These are phyloP conservation scores for Paraphaeosphaeria sporulosa DNA, from an alignment of 2,329 filamentous ascomycete genomes.

Conservation along the genomic window DNA sequence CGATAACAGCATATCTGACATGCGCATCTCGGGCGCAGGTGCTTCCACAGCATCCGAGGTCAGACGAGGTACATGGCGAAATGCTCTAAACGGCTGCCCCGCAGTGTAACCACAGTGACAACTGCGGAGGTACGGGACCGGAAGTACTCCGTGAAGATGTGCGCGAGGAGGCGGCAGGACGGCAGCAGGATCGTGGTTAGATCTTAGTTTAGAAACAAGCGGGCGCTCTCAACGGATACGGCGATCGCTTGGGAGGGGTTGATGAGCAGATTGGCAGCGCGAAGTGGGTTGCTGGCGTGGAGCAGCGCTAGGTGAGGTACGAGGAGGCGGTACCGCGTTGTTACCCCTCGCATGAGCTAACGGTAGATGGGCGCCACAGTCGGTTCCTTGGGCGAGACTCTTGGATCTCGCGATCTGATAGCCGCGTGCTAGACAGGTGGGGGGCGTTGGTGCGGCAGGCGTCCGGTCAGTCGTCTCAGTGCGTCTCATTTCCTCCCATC, in stretches of 20 bases:
- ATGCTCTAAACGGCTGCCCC: not conserved
- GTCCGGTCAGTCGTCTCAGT: not conserved
- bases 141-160: not conserved
- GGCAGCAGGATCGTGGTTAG: not conserved
- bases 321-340: not conserved
- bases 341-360: not conserved
- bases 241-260: not conserved
- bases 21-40: not conserved
- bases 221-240: constrained; percentile 1
- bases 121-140: not conserved
- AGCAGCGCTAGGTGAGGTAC: constrained; percentile 1
- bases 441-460: no score
- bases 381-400: not conserved
- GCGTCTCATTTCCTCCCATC: not conserved
- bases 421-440: no score
- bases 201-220: not conserved
- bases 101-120: constrained; percentile 4
- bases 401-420: no score
- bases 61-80: not conserved
- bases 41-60: not conserved
- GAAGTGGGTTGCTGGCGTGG: not conserved
- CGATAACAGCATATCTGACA: not conserved
- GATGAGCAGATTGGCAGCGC: not conserved
- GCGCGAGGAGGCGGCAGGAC: no score
- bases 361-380: not conserved